These are phyloP conservation scores for Botryotinia convoluta DNA, from an alignment of 2,329 filamentous ascomycete genomes.

Conservation along the genomic window DNA sequence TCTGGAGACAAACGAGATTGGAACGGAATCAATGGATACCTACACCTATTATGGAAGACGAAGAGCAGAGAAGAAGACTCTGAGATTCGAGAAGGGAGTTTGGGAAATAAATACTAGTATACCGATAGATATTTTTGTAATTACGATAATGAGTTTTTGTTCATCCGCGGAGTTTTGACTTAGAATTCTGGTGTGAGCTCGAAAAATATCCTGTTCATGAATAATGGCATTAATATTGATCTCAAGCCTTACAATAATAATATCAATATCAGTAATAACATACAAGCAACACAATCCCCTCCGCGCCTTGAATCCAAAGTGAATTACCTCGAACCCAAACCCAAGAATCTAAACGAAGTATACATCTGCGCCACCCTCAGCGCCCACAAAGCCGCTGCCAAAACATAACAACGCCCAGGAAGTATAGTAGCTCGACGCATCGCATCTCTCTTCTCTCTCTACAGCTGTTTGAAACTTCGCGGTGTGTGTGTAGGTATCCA, in stretches of 20 bases:
- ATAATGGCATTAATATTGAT: background rate
- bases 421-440: no score
- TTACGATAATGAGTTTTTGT: slow-evolving; percentile 14
- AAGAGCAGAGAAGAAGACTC: slow-evolving; percentile 4
- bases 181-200: background rate
- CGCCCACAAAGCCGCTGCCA: no score
- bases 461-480: no score
- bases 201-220: background rate
- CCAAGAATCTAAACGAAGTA: no score
- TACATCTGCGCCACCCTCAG: no score
- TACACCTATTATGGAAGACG: background rate
- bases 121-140: slow-evolving; percentile 10
- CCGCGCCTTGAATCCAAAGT: no score
- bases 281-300: no score
- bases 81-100: background rate
- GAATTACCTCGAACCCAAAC: no score
- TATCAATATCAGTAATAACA: no score
- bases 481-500: no score
- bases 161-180: background rate
- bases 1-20: background rate
- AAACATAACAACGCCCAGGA: no score
- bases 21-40: slow-evolving; percentile 2
- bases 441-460: no score
- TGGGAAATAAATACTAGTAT: background rate
- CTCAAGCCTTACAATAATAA: background rate